These are phyloP conservation scores for Solanum bulbocastanum DNA, from an alignment of 257 asterid species.

Conservation along the genomic window DNA sequence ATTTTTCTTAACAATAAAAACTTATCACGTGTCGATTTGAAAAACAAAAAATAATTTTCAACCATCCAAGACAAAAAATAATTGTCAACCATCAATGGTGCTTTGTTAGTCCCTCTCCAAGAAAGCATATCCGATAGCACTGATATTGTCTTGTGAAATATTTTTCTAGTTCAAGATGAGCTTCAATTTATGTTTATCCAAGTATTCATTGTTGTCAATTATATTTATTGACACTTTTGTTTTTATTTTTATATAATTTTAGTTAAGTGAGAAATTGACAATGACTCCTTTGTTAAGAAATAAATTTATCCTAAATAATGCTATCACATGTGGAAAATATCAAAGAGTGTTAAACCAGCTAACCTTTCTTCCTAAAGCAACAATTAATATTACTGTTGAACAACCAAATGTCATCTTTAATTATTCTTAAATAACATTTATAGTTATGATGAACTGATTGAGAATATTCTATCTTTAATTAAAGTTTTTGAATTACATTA, in stretches of 20 bases:
- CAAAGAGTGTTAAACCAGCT: background rate
- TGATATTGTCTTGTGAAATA: background rate
- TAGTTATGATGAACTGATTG: background rate
- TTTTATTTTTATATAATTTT: background rate
- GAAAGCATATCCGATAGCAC: no score
- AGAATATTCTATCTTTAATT: background rate
- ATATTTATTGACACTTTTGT: background rate
- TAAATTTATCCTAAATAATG: background rate
- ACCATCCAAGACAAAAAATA: no score
- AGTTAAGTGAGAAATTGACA: background rate
- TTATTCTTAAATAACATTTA: background rate
- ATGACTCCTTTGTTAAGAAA: background rate
- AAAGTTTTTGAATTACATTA: accelerated
- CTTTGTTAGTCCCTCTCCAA: no score
- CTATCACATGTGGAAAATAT: background rate
- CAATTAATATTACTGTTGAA: background rate
- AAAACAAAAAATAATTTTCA: background rate
- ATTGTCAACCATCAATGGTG: no score
- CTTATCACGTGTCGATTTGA: background rate
- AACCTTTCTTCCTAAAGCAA: background rate
- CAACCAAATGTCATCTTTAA: background rate
- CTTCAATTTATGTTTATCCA: background rate
- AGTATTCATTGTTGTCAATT: background rate
- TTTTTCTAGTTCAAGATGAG: background rate
- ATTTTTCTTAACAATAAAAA: background rate